Evolutionary conservation across 1,139 yeast genomes (phyloP), one percentile per base, ranked within the genome.

Genomic region (Kluyveromyces marxianus): DNA sequence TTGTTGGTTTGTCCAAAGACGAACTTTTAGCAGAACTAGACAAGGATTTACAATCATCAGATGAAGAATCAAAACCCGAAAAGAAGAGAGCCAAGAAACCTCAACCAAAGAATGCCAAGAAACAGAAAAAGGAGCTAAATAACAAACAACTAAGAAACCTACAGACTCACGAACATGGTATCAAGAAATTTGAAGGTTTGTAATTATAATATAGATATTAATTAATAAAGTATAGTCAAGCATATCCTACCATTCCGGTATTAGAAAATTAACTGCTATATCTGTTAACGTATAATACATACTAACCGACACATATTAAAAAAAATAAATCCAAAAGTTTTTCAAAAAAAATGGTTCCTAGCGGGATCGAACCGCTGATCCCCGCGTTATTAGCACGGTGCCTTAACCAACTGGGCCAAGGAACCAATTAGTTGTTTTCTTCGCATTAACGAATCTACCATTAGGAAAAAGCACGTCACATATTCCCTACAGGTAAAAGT

Each of bases 151-250:
- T 72, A 42, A 66, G 72, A 42, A 76, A 76, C 50, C 58, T 69
- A 54, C 80, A 75, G 50, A 71, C 68, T 41, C 80, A 75, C 44
- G 81, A 79, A 49, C 85, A 81, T 52, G 90, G 92, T 0, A 83
- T 84, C 46, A 70, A 76, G 37, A 74, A 68, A 50, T 83, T 83
- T 54, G 88, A 81, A n/a, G 88, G 74, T 44, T 65, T 81, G 47
- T 80, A 67, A 53, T 27, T 25, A 24, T 37, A 26, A 25, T 21
- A 32, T 32, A 14, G 21, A 14, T 14, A 14, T 14, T 14, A 34
- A 10, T 10, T 31, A 25, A 5, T 7, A n/a, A 21, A 7, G 24
- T 24, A 39, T 24, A n/a, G 26, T 8, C 3, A n/a, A 35, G 25
- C 4, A 35, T 33, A 3, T 21, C 14, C 14, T 4, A 31, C 14